phyloP scores from a whole-genome alignment of 306 rosid species.

The Cyclanthera cordifolia region DNA sequence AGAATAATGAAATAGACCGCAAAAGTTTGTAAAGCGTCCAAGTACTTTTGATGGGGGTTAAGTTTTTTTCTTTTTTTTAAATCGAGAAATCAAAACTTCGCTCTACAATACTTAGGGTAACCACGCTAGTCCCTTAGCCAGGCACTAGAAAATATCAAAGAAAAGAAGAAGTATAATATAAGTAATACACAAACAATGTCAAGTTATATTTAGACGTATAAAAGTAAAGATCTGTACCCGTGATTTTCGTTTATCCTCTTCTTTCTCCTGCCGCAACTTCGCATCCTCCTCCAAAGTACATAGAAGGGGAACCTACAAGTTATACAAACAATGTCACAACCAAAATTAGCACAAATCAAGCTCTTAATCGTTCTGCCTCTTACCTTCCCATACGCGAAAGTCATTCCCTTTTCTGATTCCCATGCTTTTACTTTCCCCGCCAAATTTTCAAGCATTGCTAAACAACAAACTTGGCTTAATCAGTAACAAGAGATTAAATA shows the following conservation, averaged over 20 bases:
- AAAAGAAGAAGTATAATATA: too few species aligned
- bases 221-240: conserved; percentile 38
- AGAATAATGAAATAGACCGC: not conserved
- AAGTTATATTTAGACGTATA: not conserved
- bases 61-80: too few species aligned
- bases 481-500: conserved; percentile 10
- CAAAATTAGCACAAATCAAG: not conserved
- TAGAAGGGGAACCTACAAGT: conserved; percentile 47
- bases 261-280: conserved; percentile 42
- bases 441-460: conserved; percentile 65
- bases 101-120: too few species aligned
- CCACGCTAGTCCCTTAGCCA: too few species aligned
- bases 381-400: conserved; percentile 87
- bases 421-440: conserved; percentile 66
- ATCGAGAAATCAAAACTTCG: too few species aligned
- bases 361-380: conserved; percentile 2
- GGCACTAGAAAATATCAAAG: too few species aligned
- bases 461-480: conserved; percentile 5
- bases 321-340: conserved; percentile 7
- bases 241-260: conserved; percentile 71
- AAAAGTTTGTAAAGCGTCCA: not conserved
- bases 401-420: conserved; percentile 73
- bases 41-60: not conserved
- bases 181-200: too few species aligned
- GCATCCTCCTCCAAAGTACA: conserved; percentile 51